These are phyloP conservation scores for Suillus clintonianus DNA, from an alignment of 768 basidiomycete genomes.

Conservation along the genomic window DNA sequence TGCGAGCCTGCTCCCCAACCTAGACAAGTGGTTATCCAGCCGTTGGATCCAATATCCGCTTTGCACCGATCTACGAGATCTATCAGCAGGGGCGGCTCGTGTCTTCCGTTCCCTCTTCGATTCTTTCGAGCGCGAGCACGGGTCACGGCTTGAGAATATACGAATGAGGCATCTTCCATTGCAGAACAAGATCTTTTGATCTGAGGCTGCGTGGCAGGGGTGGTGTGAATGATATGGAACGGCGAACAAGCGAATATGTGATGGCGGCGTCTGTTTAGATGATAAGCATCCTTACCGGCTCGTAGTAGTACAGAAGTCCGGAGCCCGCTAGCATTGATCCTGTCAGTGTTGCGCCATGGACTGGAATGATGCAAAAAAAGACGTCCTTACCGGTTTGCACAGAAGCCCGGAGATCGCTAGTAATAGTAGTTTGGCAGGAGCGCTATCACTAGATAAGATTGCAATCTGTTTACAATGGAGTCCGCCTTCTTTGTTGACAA, in stretches of 20 bases:
- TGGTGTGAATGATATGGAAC: background rate
- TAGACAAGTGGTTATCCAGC: constrained; percentile 58
- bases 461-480: background rate
- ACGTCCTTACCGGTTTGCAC: background rate
- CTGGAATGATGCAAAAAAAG: background rate
- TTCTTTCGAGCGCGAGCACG: constrained; percentile 55
- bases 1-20: constrained; percentile 44
- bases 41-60: constrained; percentile 45
- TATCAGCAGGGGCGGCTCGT: constrained; percentile 35
- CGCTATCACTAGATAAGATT: background rate
- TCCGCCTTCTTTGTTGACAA: background rate
- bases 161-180: constrained; percentile 28
- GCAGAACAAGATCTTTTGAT: constrained; percentile 5
- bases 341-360: background rate
- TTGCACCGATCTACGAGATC: constrained; percentile 43
- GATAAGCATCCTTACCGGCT: background rate
- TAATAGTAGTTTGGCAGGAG: too few species aligned
- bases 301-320: background rate
- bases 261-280: background rate
- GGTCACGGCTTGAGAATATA: constrained; percentile 53
- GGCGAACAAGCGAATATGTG: background rate
- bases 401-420: background rate
- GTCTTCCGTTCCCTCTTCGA: constrained; percentile 38
- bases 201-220: background rate
- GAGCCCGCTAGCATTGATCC: background rate